These are phyloP conservation scores for Ceratocystis destructans DNA, from an alignment of 2,329 filamentous ascomycete species.

Conservation along the genomic window DNA sequence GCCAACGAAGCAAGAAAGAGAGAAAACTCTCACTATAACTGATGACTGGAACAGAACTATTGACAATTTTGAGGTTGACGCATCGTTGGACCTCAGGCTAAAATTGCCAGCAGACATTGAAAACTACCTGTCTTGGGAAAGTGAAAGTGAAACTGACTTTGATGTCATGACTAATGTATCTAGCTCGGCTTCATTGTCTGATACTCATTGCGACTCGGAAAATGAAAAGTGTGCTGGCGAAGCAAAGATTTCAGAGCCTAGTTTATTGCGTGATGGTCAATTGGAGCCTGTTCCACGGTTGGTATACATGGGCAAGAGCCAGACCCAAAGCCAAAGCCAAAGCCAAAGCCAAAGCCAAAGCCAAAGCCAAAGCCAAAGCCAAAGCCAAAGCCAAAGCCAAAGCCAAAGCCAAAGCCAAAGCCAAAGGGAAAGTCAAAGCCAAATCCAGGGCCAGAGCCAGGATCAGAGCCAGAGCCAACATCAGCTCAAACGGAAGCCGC, in stretches of 20 bases:
- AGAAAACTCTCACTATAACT: background rate
- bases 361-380: too few relatives aligned
- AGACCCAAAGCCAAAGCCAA: background rate
- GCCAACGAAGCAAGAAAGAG: background rate
- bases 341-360: background rate
- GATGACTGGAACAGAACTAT: background rate
- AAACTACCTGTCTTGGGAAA: background rate
- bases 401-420: background rate
- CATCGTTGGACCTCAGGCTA: conserved; percentile 1
- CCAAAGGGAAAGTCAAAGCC: too few relatives aligned
- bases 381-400: background rate
- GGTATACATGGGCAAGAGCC: background rate
- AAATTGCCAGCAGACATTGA: background rate
- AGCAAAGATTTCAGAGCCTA: background rate
- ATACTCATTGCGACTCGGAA: background rate
- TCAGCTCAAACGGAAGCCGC: background rate
- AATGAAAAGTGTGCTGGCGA: background rate
- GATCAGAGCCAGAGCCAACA: background rate
- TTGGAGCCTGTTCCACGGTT: background rate
- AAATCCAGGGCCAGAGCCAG: background rate
- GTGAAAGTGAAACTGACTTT: background rate
- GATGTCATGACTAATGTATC: background rate
- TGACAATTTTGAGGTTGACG: background rate
- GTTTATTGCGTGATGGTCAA: background rate
- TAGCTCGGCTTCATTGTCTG: background rate